phyloP scores from a whole-genome alignment of 768 basidiomycete genomes.

The Tylopilus felleus region DNA sequence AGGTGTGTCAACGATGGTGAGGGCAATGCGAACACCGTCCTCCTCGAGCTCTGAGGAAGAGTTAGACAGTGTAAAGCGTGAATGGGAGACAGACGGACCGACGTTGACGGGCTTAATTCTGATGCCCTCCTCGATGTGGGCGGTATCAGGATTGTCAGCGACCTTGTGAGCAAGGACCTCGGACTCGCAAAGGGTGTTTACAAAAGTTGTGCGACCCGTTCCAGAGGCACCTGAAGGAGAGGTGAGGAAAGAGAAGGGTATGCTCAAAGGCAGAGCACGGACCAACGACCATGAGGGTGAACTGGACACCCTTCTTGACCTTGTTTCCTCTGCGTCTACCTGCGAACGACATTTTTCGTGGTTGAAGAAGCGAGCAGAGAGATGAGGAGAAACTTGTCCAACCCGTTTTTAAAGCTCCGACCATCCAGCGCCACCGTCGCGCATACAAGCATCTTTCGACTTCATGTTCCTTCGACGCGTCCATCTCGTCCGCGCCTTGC shows the following conservation, averaged over 20 bases:
- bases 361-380: slow-evolving; percentile 27
- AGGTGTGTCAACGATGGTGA: slow-evolving; percentile 98
- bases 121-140: slow-evolving; percentile 92
- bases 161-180: slow-evolving; percentile 88
- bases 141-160: slow-evolving; percentile 78
- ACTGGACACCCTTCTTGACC: slow-evolving; percentile 98
- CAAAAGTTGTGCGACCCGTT: slow-evolving; percentile 96
- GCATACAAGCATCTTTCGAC: slow-evolving; percentile 19
- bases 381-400: slow-evolving; percentile 33
- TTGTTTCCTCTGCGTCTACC: slow-evolving; percentile 89
- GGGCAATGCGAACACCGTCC: slow-evolving; percentile 95
- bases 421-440: slow-evolving; percentile 32
- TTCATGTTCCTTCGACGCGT: slow-evolving; percentile 12
- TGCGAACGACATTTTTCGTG: slow-evolving; percentile 70
- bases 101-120: slow-evolving; percentile 94
- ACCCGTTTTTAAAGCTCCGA: slow-evolving; percentile 35
- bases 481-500: slow-evolving; percentile 6
- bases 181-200: slow-evolving; percentile 98
- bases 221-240: slow-evolving; percentile 84
- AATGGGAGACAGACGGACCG: slow-evolving; percentile 43
- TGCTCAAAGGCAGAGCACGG: slow-evolving; percentile 31
- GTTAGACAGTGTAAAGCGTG: neutral
- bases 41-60: slow-evolving; percentile 82
- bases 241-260: neutral
- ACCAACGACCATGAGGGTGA: slow-evolving; percentile 99